phyloP scores from a whole-genome alignment of 139 green algal genomes.

The Chlamydomonas schloesseri region DNA sequence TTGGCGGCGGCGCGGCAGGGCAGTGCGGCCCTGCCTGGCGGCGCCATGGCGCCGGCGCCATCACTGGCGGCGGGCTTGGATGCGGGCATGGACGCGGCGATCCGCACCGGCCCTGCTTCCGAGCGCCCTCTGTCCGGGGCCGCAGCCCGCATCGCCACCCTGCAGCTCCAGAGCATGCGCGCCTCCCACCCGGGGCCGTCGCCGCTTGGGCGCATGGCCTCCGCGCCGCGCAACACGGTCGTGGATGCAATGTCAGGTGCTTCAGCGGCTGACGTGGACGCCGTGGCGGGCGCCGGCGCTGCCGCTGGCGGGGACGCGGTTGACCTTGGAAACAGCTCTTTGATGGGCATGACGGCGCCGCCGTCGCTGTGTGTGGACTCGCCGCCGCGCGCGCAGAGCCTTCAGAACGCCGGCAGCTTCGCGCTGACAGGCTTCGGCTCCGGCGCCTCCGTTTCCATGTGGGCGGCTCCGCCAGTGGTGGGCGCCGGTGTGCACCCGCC shows the following conservation, averaged over 20 bases:
- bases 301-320: not conserved
- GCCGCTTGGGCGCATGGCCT: not conserved
- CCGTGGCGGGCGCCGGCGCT: too few relatives aligned
- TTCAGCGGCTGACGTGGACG: too few relatives aligned
- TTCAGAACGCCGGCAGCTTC: not conserved
- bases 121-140: not conserved
- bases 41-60: slow-evolving; percentile 12
- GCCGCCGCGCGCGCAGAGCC: too few relatives aligned
- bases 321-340: too few relatives aligned
- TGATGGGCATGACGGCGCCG: too few relatives aligned
- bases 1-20: not conserved
- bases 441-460: not conserved
- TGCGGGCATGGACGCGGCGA: not conserved
- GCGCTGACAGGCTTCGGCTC: not conserved
- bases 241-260: too few relatives aligned
- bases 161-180: not conserved
- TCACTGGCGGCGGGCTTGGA: not conserved
- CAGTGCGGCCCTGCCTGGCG: not conserved
- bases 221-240: too few relatives aligned
- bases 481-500: too few relatives aligned
- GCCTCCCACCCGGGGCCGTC: not conserved
- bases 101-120: too few relatives aligned
- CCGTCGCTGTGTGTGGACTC: too few relatives aligned
- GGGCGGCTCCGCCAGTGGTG: not conserved
- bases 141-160: not conserved